Evolutionary conservation across 352 stramenopile genomes (phyloP), one percentile per base, ranked within the genome.

Genomic region (Thraustochytrium striatum): DNA sequence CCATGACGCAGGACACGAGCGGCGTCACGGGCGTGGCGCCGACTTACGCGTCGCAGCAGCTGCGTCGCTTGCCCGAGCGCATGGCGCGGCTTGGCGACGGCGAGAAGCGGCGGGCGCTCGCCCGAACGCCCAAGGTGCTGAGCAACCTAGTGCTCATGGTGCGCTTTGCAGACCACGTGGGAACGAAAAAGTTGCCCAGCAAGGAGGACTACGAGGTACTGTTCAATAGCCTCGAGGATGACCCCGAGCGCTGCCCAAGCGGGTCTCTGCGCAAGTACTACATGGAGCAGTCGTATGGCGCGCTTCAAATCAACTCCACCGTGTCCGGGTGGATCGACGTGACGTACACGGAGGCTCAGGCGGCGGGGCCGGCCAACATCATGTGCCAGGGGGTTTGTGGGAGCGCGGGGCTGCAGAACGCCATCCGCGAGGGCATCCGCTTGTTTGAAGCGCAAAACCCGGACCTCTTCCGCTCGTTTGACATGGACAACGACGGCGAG

Each of bases 131-230:
- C n/a, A 33, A 5, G 36, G 58, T n/a, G 25, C 21, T 79, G 57
- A 30, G 50, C 55, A 89, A 89, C 83, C 75, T 89, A 3, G 86
- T 87, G 19, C 25, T 89, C 0, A 43, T 87, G 5, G 72, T 89
- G 16, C 79, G 78, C 32, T 90, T 87, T 41, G 47, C 57, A 11
- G 83, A 90, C 82, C 86, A 90, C 73, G 7, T 50, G 3, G n/a
- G n/a, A n/a, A 36, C 84, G 53, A 57, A 81, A 61, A 61, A 69
- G 0, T 59, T 90, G 13, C 86, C 85, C 0, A 57, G 50, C 28
- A 59, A 62, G 16, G 57, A 57, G 0, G 81, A 87, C 39, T 87
- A 82, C 50, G 59, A 86, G 19, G 72, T 84, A 1, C 68, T 88
- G 16, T 75, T 88, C 28, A 87, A 87, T 72, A 80, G 81, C 35